Base-by-base conservation (phyloP, 768 basidiomycete species). In the Agaricus bisporus region DNA sequence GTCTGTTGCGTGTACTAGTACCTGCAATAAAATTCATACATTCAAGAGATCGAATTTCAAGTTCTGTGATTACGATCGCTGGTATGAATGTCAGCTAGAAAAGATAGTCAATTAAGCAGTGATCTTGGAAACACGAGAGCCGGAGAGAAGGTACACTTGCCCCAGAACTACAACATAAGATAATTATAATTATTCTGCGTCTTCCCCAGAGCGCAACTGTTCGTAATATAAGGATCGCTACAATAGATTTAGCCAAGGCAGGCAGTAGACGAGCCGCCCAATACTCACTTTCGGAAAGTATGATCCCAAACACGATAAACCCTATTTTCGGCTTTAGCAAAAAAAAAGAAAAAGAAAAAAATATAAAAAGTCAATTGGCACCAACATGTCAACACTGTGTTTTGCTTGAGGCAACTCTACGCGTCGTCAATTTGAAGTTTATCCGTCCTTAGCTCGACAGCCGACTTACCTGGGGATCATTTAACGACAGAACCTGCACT, bases 131-230 rank as follows among this genome's bases (percentile, higher is more conserved):
- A 22, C 14, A 25, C n/a, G n/a, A n/a, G n/a, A n/a, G n/a, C n/a
- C n/a, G 14, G 15, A 5, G 17, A 20, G 39, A 29, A 8, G 14
- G 15, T 26, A 48, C 3, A 55, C 61, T 28, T 18, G 62, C 63
- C 18, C 57, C 11, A 14, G 63, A 59, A 15, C 70, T 61, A 17
- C 62, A 32, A 20, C 59, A 66, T 5, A 74, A 64, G 20, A 66
- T 63, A 14, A 70, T 50, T 8, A 70, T 57, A 5, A 75, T 63
- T 9, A 61, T 46, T 8, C 67, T 71, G 49, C 63, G 68, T 15
- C 73, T 62, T 56, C 70, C 70, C 72, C 72, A 77, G 20, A 77
- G 67, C 3, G 74, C 75, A 50, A 74, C 73, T 8, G 74, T 76
- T 5, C 74, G 73, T 5, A 76, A 55, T 60, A 73, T 66, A 9